These are phyloP conservation scores for Botryotinia calthae DNA, from an alignment of 2,329 filamentous ascomycete species.

Conservation along the genomic window DNA sequence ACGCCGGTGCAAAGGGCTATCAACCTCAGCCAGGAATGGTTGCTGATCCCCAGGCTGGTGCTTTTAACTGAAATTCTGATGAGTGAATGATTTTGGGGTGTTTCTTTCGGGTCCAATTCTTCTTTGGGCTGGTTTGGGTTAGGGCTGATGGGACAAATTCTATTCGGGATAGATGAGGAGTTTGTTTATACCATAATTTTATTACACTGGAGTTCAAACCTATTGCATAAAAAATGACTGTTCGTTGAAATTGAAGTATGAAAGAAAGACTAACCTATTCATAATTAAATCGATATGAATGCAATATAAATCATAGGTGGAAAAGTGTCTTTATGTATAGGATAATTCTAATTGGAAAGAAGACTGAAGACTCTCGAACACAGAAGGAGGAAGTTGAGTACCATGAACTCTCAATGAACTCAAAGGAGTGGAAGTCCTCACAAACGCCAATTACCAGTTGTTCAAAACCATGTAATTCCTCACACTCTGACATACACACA, in stretches of 20 bases:
- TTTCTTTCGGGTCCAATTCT: background rate
- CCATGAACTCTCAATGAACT: background rate
- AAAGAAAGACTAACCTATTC: background rate
- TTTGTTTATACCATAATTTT: conserved; percentile 6
- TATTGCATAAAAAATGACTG: background rate
- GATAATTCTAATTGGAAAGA: conserved; percentile 2
- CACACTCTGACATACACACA: conserved; percentile 1
- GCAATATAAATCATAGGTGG: background rate
- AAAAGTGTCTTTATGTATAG: conserved; percentile 1
- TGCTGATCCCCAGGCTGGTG: background rate
- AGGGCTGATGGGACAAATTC: background rate
- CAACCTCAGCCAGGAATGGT: conserved; percentile 7
- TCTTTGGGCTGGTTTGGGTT: background rate
- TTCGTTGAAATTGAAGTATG: background rate
- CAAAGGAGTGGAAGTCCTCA: background rate
- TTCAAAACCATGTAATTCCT: background rate
- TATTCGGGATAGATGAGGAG: background rate
- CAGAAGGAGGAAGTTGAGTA: background rate
- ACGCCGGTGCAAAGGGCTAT: background rate
- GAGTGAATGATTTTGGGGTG: background rate
- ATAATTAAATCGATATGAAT: background rate
- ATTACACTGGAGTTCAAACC: background rate
- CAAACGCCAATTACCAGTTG: background rate
- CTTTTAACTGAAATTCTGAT: background rate
- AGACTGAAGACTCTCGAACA: background rate